A percentile compares a stretch with the other conserved stretches of the same genome.
phyloP scores from a whole-genome alignment of 2,329 filamentous ascomycete species.

The Rugonectria rugulosa region DNA sequence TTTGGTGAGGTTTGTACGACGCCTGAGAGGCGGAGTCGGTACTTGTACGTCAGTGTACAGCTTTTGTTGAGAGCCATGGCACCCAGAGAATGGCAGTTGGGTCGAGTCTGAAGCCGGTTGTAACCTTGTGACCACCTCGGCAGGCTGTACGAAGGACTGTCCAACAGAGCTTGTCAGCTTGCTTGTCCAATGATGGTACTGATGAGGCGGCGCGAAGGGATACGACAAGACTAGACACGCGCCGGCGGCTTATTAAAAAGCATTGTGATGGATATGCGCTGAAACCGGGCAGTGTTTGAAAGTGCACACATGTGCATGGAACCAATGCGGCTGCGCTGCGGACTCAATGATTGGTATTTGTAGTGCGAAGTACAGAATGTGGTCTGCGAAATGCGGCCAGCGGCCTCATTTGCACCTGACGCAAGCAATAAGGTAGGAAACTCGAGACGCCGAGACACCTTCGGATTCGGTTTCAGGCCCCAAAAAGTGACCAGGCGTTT shows the following conservation, averaged over 20 bases:
- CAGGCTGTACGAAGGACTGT: too few species aligned
- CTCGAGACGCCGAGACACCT: conserved; percentile 4
- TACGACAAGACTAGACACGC: background rate
- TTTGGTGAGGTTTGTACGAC: too few species aligned
- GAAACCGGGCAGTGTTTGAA: background rate
- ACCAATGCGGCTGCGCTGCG: too few species aligned
- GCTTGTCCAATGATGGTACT: too few species aligned
- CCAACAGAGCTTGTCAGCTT: too few species aligned
- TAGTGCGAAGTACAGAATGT: background rate
- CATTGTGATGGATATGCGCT: background rate
- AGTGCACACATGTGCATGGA: too few species aligned
- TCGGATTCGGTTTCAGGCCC: background rate
- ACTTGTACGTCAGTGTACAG: too few species aligned
- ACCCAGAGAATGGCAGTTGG: too few species aligned
- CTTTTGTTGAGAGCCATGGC: too few species aligned
- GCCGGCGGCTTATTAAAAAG: background rate
- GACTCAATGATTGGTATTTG: background rate
- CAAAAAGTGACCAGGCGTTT: background rate
- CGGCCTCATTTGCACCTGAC: background rate
- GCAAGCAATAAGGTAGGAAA: conserved; percentile 8
- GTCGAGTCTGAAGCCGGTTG: too few species aligned
- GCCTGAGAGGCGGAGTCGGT: too few species aligned
- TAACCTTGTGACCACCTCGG: too few species aligned
- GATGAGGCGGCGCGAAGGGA: background rate
- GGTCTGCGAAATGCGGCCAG: background rate